Conservation (phyloP, 495 filamentous ascomycete genomes). For the Podospora pseudocomata region DNA sequence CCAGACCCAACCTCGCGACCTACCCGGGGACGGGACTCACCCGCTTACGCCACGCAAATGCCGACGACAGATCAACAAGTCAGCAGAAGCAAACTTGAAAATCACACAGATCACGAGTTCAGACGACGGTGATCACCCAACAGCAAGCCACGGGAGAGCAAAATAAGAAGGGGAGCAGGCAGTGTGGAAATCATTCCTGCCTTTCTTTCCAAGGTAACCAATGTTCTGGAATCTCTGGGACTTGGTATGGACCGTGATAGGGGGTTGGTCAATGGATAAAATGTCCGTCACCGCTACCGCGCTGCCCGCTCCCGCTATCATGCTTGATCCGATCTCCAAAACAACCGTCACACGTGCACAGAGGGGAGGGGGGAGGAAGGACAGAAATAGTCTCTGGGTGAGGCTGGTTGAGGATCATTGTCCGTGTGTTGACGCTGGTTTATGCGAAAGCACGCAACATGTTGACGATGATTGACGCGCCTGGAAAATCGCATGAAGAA, state of each 20-base stretch:
- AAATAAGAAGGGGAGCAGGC: background rate
- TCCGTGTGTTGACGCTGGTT: background rate
- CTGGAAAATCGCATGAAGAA: constrained; percentile 1
- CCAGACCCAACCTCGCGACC: background rate
- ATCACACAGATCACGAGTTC: too few species aligned
- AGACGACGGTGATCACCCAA: background rate
- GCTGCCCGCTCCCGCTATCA: too few species aligned
- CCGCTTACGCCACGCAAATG: background rate
- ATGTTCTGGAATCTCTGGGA: too few species aligned
- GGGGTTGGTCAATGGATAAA: background rate
- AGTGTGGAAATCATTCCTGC: background rate
- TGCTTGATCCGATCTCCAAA: background rate
- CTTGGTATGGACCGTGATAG: too few species aligned
- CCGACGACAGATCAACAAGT: background rate
- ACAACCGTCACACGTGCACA: background rate
- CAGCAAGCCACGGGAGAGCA: background rate
- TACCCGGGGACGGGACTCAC: background rate
- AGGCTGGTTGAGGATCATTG: background rate
- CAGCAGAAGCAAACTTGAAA: background rate
- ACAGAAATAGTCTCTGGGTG: background rate
- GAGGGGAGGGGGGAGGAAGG: background rate
- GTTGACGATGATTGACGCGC: background rate
- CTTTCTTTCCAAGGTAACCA: background rate
- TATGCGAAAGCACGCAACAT: background rate
- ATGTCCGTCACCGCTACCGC: background rate